Percentiles rank a stretch among this genome's conserved stretches.
phyloP scores from a whole-genome alignment of 345 rosid species.

The rapeseed (Brassica napus) region DNA sequence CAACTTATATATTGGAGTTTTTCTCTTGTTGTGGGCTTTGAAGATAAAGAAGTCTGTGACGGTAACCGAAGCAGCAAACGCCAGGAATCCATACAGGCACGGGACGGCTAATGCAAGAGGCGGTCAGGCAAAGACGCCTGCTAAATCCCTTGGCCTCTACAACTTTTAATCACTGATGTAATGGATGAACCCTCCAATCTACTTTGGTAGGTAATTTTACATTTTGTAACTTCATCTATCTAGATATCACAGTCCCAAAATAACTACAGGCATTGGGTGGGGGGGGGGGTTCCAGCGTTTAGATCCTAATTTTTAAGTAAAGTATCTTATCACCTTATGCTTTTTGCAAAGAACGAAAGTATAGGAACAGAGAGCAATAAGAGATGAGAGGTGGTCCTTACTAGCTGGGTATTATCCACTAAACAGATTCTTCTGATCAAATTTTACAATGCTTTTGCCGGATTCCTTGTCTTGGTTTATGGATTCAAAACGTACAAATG shows the following conservation, averaged over 20 bases:
- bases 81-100: conserved; percentile 54
- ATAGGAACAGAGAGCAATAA: neutral
- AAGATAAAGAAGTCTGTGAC: conserved; percentile 74
- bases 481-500: neutral
- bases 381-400: neutral
- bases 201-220: conserved; percentile 19
- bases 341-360: conserved; percentile 11
- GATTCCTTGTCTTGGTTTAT: neutral
- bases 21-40: conserved; percentile 7
- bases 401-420: neutral
- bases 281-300: neutral
- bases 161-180: conserved; percentile 44
- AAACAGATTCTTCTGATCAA: conserved; percentile 6
- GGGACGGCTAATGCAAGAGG: conserved; percentile 58
- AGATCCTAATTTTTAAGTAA: conserved; percentile 9
- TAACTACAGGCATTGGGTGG: conserved; percentile 18
- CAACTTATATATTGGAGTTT: neutral
- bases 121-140: conserved; percentile 59
- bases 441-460: neutral
- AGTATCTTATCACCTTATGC: conserved; percentile 14
- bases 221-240: conserved; percentile 15
- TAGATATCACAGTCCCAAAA: conserved; percentile 4
- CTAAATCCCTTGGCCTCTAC: conserved; percentile 61
- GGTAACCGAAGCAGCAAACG: conserved; percentile 55
- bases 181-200: neutral